These are phyloP conservation scores for Solanum ossicruentum DNA, from an alignment of 257 asterid genomes.

Conservation along the genomic window DNA sequence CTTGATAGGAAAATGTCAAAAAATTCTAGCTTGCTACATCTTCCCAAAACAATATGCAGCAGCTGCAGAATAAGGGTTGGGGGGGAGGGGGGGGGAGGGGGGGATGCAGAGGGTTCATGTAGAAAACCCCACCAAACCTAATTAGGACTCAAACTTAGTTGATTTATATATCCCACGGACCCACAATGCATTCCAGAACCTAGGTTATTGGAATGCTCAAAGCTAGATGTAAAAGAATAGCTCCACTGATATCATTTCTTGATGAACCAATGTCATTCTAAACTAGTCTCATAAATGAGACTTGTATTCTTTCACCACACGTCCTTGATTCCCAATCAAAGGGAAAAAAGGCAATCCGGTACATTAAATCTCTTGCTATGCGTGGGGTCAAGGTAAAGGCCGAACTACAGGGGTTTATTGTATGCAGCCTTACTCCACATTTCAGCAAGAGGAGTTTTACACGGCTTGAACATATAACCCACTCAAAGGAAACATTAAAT, in stretches of 20 bases:
- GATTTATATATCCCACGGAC: neutral
- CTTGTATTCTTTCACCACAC: neutral
- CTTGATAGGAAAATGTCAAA: neutral
- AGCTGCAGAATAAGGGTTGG: neutral
- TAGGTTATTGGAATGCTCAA: neutral
- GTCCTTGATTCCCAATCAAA: neutral
- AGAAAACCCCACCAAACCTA: neutral
- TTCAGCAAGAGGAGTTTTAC: no score
- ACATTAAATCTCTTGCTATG: no score
- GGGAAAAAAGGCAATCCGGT: neutral
- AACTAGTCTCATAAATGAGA: neutral
- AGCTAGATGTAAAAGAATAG: neutral
- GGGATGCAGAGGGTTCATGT: neutral
- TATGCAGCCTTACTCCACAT: no score
- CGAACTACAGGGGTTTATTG: no score
- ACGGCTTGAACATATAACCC: neutral
- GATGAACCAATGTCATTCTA: neutral
- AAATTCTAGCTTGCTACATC: neutral
- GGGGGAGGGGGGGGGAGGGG: no score
- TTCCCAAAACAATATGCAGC: neutral
- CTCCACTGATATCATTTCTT: neutral
- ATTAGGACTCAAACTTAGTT: neutral
- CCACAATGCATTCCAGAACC: neutral
- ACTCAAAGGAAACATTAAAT: neutral
- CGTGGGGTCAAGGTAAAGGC: no score